Evolutionary conservation across 2,329 filamentous ascomycete genomes (phyloP).

Genomic region (Tolypocladium amazonense): DNA sequence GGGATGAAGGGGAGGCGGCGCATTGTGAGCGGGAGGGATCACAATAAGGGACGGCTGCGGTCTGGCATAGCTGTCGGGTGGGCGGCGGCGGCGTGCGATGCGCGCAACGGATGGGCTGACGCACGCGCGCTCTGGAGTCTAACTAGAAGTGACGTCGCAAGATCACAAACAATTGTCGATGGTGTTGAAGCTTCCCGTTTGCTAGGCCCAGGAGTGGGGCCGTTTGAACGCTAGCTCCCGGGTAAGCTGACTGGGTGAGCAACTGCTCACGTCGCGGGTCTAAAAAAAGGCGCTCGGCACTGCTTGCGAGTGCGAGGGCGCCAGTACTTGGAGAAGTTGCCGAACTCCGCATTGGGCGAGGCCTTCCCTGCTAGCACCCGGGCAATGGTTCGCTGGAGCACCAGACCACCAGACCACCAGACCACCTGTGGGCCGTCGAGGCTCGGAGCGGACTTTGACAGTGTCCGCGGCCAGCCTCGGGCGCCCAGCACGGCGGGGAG

Average conservation of each 20-base stretch:
- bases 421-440: not conserved
- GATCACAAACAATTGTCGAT: not conserved
- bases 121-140: not conserved
- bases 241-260: not conserved
- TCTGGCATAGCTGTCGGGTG: not conserved
- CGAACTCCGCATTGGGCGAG: not conserved
- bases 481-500: not conserved
- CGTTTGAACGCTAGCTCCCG: not conserved
- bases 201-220: not conserved
- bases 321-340: not conserved
- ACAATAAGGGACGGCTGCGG: not conserved
- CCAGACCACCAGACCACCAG: not conserved
- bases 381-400: not conserved
- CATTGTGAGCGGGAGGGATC: constrained; percentile 9
- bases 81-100: not conserved
- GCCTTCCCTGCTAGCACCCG: not conserved
- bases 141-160: not conserved
- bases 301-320: not conserved
- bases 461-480: not conserved
- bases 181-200: not conserved
- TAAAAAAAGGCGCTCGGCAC: not conserved
- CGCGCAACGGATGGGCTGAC: not conserved
- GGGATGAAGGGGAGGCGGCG: constrained; percentile 29
- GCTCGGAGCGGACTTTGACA: not conserved
- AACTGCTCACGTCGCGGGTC: too few species aligned